A percentile compares a stretch with the other conserved stretches of the same genome.
These are phyloP conservation scores for Xylaria sp. DNA, from an alignment of 2,329 filamentous ascomycete genomes.

Conservation along the genomic window DNA sequence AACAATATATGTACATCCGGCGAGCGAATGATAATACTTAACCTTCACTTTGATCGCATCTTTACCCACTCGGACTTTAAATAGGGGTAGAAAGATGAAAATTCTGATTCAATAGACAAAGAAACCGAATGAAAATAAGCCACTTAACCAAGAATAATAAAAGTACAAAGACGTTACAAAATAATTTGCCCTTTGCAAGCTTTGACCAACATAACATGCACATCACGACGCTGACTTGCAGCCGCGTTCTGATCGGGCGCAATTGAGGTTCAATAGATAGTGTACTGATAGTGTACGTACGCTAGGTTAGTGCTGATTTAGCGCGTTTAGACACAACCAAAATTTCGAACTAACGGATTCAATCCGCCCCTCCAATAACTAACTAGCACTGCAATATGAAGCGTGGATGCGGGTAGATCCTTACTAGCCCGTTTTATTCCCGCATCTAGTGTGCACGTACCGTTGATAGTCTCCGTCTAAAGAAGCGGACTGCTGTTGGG, in stretches of 20 bases:
- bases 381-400: slow-evolving; percentile 3
- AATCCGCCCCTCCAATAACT: too few species aligned
- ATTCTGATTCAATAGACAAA: too few species aligned
- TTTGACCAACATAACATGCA: slow-evolving; percentile 18
- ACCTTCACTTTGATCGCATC: too few species aligned
- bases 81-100: too few species aligned
- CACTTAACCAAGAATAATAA: not conserved
- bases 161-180: not conserved
- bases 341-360: too few species aligned
- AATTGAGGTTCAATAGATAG: not conserved
- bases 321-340: not conserved
- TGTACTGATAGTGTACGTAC: not conserved
- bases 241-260: not conserved
- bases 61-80: too few species aligned
- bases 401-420: slow-evolving; percentile 28
- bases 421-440: slow-evolving; percentile 8
- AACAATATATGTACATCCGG: too few species aligned
- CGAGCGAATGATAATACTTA: too few species aligned
- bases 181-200: not conserved
- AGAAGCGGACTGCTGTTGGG: too few species aligned
- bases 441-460: not conserved
- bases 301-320: not conserved
- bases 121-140: too few species aligned
- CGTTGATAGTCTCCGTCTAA: too few species aligned
- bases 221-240: slow-evolving; percentile 28